These are phyloP conservation scores for Parascedosporium putredinis DNA, from an alignment of 2,329 filamentous ascomycete species.

Conservation along the genomic window DNA sequence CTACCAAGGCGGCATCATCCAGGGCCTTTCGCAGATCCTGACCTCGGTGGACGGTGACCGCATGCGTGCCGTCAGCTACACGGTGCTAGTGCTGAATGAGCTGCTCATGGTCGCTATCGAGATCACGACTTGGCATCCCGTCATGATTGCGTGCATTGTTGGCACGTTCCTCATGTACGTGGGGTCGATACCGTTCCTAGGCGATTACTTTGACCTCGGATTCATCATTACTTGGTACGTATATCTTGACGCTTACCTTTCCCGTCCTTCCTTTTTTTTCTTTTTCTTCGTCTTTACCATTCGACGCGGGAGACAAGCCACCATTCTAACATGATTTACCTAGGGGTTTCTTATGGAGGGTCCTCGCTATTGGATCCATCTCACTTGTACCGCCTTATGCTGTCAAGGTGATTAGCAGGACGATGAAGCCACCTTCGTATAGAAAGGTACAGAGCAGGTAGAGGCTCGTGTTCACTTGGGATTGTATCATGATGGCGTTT, in stretches of 20 bases:
- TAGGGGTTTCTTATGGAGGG: constrained; percentile 81
- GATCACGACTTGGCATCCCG: constrained; percentile 91
- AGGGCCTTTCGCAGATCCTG: constrained; percentile 84
- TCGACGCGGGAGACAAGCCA: background rate
- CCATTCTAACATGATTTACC: no score
- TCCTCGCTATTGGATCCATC: constrained; percentile 67
- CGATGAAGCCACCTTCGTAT: constrained; percentile 86
- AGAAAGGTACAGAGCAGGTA: constrained; percentile 75
- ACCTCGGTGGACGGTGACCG: constrained; percentile 61
- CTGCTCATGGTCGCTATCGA: constrained; percentile 95
- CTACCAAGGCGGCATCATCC: constrained; percentile 92
- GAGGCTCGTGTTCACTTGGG: constrained; percentile 10
- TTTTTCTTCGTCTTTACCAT: background rate
- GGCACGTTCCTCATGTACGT: constrained; percentile 76
- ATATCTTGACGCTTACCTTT: background rate
- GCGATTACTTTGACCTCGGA: constrained; percentile 76
- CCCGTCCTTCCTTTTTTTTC: background rate
- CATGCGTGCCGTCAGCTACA: constrained; percentile 89
- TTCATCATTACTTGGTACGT: constrained; percentile 64
- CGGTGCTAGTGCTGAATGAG: constrained; percentile 85
- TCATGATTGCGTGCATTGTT: constrained; percentile 78
- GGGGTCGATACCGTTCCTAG: constrained; percentile 75
- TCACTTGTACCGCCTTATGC: constrained; percentile 79
- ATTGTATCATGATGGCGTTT: constrained; percentile 3
- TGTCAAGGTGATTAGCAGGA: constrained; percentile 73